phyloP scores from a whole-genome alignment of 192 early-diverging fungal species.

The Pilaira anomala region DNA sequence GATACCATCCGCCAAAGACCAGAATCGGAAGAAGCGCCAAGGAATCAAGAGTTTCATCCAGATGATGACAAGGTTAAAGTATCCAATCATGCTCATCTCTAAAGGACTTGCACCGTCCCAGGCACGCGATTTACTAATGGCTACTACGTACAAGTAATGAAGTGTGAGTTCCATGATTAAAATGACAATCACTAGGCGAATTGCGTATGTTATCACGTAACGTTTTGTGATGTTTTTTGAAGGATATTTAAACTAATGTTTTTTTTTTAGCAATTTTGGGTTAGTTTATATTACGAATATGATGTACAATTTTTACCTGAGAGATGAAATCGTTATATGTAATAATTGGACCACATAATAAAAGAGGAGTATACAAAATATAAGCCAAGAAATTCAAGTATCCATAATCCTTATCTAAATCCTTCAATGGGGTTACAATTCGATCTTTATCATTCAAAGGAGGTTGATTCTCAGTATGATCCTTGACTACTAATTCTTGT shows the following conservation, averaged over 20 bases:
- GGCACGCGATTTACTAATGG: slow-evolving; percentile 81
- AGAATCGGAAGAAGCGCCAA: slow-evolving; percentile 96
- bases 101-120: slow-evolving; percentile 80
- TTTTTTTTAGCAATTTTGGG: neutral
- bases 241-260: slow-evolving; percentile 52
- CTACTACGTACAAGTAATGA: slow-evolving; percentile 87
- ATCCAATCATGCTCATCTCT: slow-evolving; percentile 84
- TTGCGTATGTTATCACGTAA: slow-evolving; percentile 52
- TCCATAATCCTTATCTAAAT: slow-evolving; percentile 61
- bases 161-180: slow-evolving; percentile 87
- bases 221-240: slow-evolving; percentile 36
- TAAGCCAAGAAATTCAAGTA: slow-evolving; percentile 75
- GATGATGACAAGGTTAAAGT: slow-evolving; percentile 85
- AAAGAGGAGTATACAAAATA: slow-evolving; percentile 85
- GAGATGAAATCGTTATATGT: slow-evolving; percentile 89
- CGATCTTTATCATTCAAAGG: slow-evolving; percentile 55
- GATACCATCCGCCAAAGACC: slow-evolving; percentile 91
- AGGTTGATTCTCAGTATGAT: slow-evolving; percentile 38
- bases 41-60: slow-evolving; percentile 96
- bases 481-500: neutral
- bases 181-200: slow-evolving; percentile 59
- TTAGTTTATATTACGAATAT: neutral
- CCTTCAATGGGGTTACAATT: slow-evolving; percentile 47
- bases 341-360: slow-evolving; percentile 91
- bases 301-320: slow-evolving; percentile 52